Conservation (phyloP, 441 rosid species). For the Arabidopsis hybrid region DNA sequence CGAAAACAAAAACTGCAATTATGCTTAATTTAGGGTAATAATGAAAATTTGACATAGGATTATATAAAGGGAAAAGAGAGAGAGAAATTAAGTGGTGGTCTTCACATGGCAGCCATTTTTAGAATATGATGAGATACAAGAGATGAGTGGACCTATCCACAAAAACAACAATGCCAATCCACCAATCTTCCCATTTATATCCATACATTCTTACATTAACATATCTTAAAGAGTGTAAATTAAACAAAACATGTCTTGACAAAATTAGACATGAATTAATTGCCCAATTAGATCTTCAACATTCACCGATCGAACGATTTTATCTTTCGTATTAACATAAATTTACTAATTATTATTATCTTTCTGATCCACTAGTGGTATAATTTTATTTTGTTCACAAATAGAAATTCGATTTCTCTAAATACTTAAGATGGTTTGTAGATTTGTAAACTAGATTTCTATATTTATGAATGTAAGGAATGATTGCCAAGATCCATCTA, state of each 20-base stretch:
- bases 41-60: slow-evolving; percentile 19
- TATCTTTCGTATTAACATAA: neutral
- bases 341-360: neutral
- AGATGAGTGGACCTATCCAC: slow-evolving; percentile 38
- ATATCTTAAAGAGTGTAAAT: neutral
- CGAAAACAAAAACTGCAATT: slow-evolving; percentile 32
- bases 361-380: neutral
- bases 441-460: too few relatives aligned
- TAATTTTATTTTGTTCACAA: neutral
- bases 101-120: slow-evolving; percentile 44
- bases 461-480: neutral
- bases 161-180: slow-evolving; percentile 24
- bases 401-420: neutral
- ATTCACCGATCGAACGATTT: neutral
- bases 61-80: slow-evolving; percentile 31
- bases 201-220: slow-evolving; percentile 1
- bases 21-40: slow-evolving; percentile 34
- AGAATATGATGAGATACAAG: slow-evolving; percentile 38
- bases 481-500: neutral
- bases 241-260: slow-evolving; percentile 28
- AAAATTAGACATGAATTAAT: slow-evolving; percentile 1
- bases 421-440: neutral
- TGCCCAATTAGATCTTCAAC: neutral
- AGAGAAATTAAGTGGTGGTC: slow-evolving; percentile 25
- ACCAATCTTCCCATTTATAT: slow-evolving; percentile 25